Base-by-base conservation (phyloP, 1,284 basidiomycete species). In the Fistulina hepatica region DNA sequence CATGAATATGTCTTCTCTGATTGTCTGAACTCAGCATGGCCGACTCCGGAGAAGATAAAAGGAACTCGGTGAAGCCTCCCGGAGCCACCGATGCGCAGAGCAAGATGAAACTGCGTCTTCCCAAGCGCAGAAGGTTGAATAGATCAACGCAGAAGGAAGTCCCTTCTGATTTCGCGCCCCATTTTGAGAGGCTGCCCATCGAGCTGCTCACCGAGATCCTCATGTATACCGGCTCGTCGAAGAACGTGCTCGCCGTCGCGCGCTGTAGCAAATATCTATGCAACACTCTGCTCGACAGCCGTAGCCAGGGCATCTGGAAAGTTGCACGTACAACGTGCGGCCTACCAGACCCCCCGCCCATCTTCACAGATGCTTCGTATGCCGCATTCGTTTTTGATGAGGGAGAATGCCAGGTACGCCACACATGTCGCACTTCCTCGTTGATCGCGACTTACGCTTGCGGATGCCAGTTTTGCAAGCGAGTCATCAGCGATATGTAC, bases 371-470 rank as follows among this genome's bases (percentile, higher is more conserved):
- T 43, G 42, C 59, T 4, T 51, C 59, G 1, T 80, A 73, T 51
- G 75, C 73, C 12, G 69, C 76, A 0, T 70, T 78, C 41, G 44
- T 81, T 22, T 82, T 76, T 42, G 71, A 73, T 46, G 54, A 52
- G 1, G 76, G 75, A 1, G 12, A 42, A 3, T 83, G 80, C 47
- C 66, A 71, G 53, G 75, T 80, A 44, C 25, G 62, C 46, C 17
- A n/a, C 1, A 3, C 13, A 17, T 21, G 10, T 21, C n/a, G n/a
- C n/a, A n/a, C n/a, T 22, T 2, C 4, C 8, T 8, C 7, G 19
- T 6, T 3, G 12, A 2, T 1, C 17, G 2, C 12, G 0, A 2
- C 27, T n/a, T 25, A 7, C 15, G 32, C 12, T 24, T 17, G 4
- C 21, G 3, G 24, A 16, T 9, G 6, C 8, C 16, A 47, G 46